Percentiles rank a stretch among this genome's conserved stretches.
phyloP scores from a whole-genome alignment of 2,329 filamentous ascomycete genomes.

The Mycosphaerelloides madeirae region DNA sequence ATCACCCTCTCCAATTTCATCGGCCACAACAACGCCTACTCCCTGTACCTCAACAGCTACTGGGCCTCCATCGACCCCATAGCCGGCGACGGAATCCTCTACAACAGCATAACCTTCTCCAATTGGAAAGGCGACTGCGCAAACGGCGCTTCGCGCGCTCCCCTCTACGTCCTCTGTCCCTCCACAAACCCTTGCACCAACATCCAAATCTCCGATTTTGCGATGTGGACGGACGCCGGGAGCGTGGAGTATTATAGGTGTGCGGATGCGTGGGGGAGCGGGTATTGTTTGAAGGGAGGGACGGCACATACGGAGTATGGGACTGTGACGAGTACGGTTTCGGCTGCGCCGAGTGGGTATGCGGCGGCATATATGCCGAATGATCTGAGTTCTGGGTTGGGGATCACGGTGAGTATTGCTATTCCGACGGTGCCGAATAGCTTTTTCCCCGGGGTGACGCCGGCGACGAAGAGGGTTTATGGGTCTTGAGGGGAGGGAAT shows the following conservation, averaged over 20 bases:
- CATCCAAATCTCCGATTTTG: conserved; percentile 48
- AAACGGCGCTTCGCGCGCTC: conserved; percentile 49
- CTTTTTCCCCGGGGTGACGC: conserved; percentile 37
- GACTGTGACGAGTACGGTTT: conserved; percentile 35
- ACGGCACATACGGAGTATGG: conserved; percentile 25
- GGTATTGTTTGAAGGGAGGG: neutral
- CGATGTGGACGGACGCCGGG: conserved; percentile 50
- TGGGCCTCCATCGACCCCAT: conserved; percentile 44
- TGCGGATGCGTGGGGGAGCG: conserved; percentile 40
- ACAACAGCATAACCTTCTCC: conserved; percentile 49
- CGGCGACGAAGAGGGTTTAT: conserved; percentile 20
- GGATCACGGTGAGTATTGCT: conserved; percentile 35
- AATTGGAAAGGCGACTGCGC: conserved; percentile 54
- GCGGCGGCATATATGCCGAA: conserved; percentile 35
- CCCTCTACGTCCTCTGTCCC: conserved; percentile 51
- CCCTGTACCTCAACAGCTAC: conserved; percentile 51
- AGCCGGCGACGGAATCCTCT: conserved; percentile 49
- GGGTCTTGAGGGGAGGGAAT: neutral
- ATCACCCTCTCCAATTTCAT: conserved; percentile 55
- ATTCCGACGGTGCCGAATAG: conserved; percentile 40
- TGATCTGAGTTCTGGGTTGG: conserved; percentile 30
- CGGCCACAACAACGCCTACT: conserved; percentile 57
- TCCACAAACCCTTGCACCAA: conserved; percentile 49
- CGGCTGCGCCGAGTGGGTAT: conserved; percentile 36
- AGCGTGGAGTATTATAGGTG: conserved; percentile 41